Base-by-base conservation (phyloP, 1,284 basidiomycete genomes). In the Vanrija sp. region DNA sequence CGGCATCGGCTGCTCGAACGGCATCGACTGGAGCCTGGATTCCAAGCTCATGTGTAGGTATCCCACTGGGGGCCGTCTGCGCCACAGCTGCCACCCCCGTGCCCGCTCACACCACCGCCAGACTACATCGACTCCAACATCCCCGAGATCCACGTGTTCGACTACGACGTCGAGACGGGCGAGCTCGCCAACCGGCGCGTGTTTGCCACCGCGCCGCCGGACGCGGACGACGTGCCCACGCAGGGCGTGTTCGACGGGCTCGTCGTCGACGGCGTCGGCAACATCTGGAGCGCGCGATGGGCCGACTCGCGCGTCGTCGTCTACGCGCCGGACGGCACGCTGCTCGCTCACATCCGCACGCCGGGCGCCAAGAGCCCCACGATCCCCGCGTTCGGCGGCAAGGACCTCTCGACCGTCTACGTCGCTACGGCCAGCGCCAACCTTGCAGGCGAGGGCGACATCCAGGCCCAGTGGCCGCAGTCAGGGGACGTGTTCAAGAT, bases 211-310 rank as follows among this genome's bases (percentile, higher is more conserved):
- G 49, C 63, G 6, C 61, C 65, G 6, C 55, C 67, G 1, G 54
- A 57, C 0, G 43, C 58, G 19, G 55, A 59, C 18, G 54, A 48
- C n/a, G 26, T 53, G 7, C 60, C 61, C 2, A 56, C 64, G 3
- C 49, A 54, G 23, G 73, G 72, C 8, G 56, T 65, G 12, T 76
- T 68, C 34, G 76, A 78, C 54, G 75, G 76, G 1, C 60, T 78
- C 9, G 67, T 68, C 21, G 64, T 74, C 38, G 76, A 77, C 50
- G 68, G 66, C 1, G 49, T 63, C 0, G 76, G 74, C 9, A 73
- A 72, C 46, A 54, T 78, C 5, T 77, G 74, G 74, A 70, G 65
- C 3, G 74, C 73, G 6, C 55, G 73, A 46, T 77, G 75, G 75
- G 66, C 64, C 38, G 71, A 75, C 48, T 52, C 59, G 12, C 61